These are phyloP conservation scores for Clavispora asparagi DNA, from an alignment of 805 yeast species.

Conservation along the genomic window DNA sequence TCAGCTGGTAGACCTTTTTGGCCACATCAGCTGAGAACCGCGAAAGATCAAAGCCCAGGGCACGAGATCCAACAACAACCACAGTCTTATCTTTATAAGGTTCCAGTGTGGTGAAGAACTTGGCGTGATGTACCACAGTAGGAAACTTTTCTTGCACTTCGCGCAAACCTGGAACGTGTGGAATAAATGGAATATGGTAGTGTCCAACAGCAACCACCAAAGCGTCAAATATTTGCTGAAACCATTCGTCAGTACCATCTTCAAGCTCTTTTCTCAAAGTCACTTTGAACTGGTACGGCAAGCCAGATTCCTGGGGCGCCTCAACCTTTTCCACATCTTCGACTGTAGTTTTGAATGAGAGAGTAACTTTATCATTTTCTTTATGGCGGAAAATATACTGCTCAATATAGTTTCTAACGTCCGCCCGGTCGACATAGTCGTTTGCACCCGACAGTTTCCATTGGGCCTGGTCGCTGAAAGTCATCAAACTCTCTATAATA, in stretches of 20 bases:
- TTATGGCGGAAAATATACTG: conserved; percentile 20
- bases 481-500: conserved; percentile 41
- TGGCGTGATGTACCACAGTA: conserved; percentile 38
- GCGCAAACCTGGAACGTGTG: conserved; percentile 36
- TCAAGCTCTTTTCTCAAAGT: conserved; percentile 22
- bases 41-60: conserved; percentile 27
- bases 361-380: conserved; percentile 18
- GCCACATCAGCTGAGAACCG: conserved; percentile 21
- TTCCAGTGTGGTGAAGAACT: conserved; percentile 31
- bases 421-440: conserved; percentile 22
- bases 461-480: conserved; percentile 34
- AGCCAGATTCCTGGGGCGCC: conserved; percentile 1
- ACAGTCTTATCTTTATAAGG: conserved; percentile 22
- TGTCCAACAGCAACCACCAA: conserved; percentile 44
- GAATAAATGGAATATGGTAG: conserved; percentile 43
- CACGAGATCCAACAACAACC: conserved; percentile 23
- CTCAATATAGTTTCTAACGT: conserved; percentile 25
- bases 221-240: conserved; percentile 30
- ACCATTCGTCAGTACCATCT: conserved; percentile 31
- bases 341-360: conserved; percentile 26
- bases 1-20: conserved; percentile 23
- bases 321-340: conserved; percentile 30
- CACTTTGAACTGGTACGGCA: conserved; percentile 21
- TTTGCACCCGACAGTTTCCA: conserved; percentile 29
- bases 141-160: conserved; percentile 27